These are phyloP conservation scores for Xylariomycetidae sp. DNA, from an alignment of 2,329 filamentous ascomycete species.

Conservation along the genomic window DNA sequence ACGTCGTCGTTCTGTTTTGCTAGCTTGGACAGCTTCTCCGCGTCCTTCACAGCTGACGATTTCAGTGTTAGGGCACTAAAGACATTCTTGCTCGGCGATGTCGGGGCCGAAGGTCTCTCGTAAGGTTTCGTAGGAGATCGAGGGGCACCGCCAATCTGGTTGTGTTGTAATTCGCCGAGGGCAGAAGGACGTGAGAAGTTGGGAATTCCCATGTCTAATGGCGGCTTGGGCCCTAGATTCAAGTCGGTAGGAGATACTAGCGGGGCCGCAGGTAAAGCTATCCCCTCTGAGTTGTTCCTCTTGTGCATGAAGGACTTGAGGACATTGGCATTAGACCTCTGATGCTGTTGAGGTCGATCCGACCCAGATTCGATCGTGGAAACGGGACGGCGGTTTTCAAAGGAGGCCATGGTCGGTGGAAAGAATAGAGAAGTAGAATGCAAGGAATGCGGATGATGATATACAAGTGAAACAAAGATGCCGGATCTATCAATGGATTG, in stretches of 20 bases:
- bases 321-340: constrained; percentile 45
- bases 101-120: constrained; percentile 9
- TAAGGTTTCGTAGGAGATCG: constrained; percentile 21
- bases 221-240: constrained; percentile 17
- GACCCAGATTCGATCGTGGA: constrained; percentile 7
- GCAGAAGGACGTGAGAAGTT: constrained; percentile 39
- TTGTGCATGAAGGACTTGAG: constrained; percentile 47
- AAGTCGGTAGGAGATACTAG: constrained; percentile 17
- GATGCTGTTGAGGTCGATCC: too few species aligned
- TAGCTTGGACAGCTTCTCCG: constrained; percentile 25
- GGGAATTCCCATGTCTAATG: constrained; percentile 24
- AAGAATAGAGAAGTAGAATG: constrained; percentile 6
- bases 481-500: constrained; percentile 12
- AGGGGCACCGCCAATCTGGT: constrained; percentile 32
- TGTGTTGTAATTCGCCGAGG: constrained; percentile 54
- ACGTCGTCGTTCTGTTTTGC: constrained; percentile 34
- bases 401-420: constrained; percentile 18
- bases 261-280: constrained; percentile 26
- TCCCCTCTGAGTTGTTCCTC: constrained; percentile 41
- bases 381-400: constrained; percentile 15
- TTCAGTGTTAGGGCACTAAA: constrained; percentile 32
- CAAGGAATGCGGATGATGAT: constrained; percentile 8
- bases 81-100: constrained; percentile 25
- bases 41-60: constrained; percentile 34
- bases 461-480: constrained; percentile 16